Evolutionary conservation across 306 rosid genomes (phyloP), one percentile per base, ranked within the genome.

Genomic region (Dryas alaskensis): DNA sequence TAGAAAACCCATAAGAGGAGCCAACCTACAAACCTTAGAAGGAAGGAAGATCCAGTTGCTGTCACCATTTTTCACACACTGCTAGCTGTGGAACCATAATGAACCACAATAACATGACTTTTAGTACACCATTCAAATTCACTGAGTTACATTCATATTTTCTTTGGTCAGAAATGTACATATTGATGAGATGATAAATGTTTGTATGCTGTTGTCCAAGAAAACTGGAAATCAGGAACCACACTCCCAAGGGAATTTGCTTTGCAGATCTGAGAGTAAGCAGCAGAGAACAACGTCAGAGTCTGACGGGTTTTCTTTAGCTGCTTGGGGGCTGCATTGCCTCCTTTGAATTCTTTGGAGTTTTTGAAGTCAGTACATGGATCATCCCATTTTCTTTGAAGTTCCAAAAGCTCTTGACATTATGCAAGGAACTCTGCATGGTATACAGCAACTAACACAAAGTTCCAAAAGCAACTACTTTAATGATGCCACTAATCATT

Each of bases 321-420:
- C 19, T 16, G 6, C 52, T 19, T 46, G 39, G 5, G 60, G 37
- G 11, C 13, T 19, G 62, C 39, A 19, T 57, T 57, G 40, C 9
- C 62, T 53, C 22, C 52, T 65, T 25, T 0, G 19, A 46, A 10
- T 19, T 19, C 43, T 46, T 40, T 10, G 10, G 8, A 45, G 8
- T 45, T 31, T 31, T 31, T 45, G 8, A 45, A 45, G 48, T 45
- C 48, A 4, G 48, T 45, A 45, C 6, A 2, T 45, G 48, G 8
- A 5, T 90, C 96, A 4, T 90, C 89, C 90, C 92, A 85, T 70
- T 90, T 93, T 57, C 83, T 80, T 80, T 90, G 96, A 74, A 88
- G 96, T 80, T 93, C 97, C 76, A 89, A 81, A 72, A 89, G 96
- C 78, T 93, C 87, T 85, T 93, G 96, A 78, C 98, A 93, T 67